Percentiles rank a stretch among this genome's conserved stretches.
Conservation (phyloP, 129 eudicot species). For the Helichrysum umbraculigerum region DNA sequence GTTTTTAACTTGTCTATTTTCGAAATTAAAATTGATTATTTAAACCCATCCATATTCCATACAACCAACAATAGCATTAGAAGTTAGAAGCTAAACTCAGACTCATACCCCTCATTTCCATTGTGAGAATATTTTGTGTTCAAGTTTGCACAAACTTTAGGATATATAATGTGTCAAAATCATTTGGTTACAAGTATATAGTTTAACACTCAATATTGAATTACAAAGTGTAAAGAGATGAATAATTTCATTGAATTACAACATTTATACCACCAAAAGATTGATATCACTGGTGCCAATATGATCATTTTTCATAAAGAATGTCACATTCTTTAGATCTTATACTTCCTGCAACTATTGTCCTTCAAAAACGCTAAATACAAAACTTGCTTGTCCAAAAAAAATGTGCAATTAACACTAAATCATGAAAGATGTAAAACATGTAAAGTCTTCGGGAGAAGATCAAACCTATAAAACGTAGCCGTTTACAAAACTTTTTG, state of each 20-base stretch:
- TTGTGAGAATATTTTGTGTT: too few relatives aligned
- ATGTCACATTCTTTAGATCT: slow-evolving; percentile 35
- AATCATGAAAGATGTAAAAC: background rate
- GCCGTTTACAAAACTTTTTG: slow-evolving; percentile 36
- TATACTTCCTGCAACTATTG: slow-evolving; percentile 21
- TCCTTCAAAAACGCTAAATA: slow-evolving; percentile 17
- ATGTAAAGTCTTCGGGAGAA: background rate
- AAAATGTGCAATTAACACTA: background rate
- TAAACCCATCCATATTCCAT: too few relatives aligned
- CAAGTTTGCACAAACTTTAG: background rate
- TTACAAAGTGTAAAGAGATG: background rate
- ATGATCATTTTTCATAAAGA: slow-evolving; percentile 32
- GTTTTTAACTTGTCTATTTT: too few relatives aligned
- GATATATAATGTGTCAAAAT: background rate
- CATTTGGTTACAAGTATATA: background rate
- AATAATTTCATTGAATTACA: slow-evolving; percentile 1
- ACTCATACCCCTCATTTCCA: too few relatives aligned
- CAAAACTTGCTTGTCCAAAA: background rate
- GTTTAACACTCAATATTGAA: background rate
- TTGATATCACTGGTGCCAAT: slow-evolving; percentile 21
- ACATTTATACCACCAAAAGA: slow-evolving; percentile 21
- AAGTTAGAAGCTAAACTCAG: too few relatives aligned
- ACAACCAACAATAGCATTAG: too few relatives aligned
- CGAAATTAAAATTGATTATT: too few relatives aligned
- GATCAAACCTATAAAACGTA: slow-evolving; percentile 16